These are phyloP conservation scores for Hermanozyma aechmeae DNA, from an alignment of 805 yeast species.

Conservation along the genomic window DNA sequence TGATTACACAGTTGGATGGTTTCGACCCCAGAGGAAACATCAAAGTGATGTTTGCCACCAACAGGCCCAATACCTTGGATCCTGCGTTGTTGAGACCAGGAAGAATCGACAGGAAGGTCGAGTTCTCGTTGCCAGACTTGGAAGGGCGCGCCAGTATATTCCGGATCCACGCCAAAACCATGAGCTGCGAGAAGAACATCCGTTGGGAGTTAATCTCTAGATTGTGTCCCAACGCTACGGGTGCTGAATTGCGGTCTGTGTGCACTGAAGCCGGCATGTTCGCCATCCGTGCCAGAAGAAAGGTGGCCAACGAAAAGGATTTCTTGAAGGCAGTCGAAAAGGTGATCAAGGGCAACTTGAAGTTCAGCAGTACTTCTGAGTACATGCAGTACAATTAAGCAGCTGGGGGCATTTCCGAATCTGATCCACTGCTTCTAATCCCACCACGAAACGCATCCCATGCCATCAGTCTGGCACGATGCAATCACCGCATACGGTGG, in stretches of 20 bases:
- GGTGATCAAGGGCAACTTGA: conserved; percentile 97
- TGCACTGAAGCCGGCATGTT: conserved; percentile 99
- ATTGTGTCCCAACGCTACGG: conserved; percentile 95
- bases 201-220: conserved; percentile 98
- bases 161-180: conserved; percentile 93
- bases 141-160: conserved; percentile 98
- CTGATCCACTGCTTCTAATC: conserved; percentile 28
- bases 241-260: conserved; percentile 96
- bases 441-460: conserved; percentile 98
- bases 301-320: conserved; percentile 97
- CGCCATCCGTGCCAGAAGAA: conserved; percentile 96
- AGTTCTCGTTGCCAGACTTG: conserved; percentile 89
- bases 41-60: conserved; percentile 99
- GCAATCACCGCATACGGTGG: conserved; percentile 85
- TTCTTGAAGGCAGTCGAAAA: conserved; percentile 96
- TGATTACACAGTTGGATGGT: conserved; percentile 96
- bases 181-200: conserved; percentile 95
- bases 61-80: conserved; percentile 95
- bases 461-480: conserved; percentile 91
- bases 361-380: conserved; percentile 93
- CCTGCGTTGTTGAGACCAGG: conserved; percentile 98
- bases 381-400: conserved; percentile 89
- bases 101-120: conserved; percentile 97
- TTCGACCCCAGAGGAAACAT: conserved; percentile 98
- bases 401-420: conserved; percentile 2